Conservation (phyloP, 1,284 basidiomycete species). For the Gymnopus androsaceus region DNA sequence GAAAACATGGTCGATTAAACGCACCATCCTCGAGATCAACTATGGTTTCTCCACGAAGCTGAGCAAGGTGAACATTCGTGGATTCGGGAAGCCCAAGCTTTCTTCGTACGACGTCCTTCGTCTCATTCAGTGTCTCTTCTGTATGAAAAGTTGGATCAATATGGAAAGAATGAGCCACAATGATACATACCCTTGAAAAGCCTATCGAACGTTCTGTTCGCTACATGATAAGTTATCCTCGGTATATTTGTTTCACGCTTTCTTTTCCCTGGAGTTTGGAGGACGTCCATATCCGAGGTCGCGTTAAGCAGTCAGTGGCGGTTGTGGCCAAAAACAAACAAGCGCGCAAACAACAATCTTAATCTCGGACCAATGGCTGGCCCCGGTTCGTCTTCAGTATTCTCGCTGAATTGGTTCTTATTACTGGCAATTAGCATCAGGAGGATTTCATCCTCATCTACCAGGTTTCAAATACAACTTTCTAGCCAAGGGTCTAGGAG, state of each 20-base stretch:
- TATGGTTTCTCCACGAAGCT: conserved; percentile 51
- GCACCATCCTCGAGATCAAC: conserved; percentile 76
- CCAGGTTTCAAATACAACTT: conserved; percentile 77
- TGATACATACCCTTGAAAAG: conserved; percentile 60
- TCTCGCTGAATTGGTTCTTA: conserved; percentile 8
- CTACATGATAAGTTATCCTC: conserved; percentile 58
- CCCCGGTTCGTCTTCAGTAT: conserved; percentile 11
- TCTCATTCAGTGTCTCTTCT: conserved; percentile 63
- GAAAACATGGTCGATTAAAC: too few relatives aligned
- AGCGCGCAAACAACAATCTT: conserved; percentile 5
- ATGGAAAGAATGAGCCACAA: conserved; percentile 1
- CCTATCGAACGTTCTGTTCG: conserved; percentile 56
- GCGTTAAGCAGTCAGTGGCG: conserved; percentile 18
- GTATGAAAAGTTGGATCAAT: conserved; percentile 15
- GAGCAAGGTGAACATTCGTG: conserved; percentile 49
- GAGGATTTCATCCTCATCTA: conserved; percentile 79
- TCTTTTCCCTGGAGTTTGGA: conserved; percentile 38
- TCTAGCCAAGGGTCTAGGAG: conserved; percentile 83
- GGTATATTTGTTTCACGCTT: conserved; percentile 47
- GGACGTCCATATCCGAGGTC: conserved; percentile 19
- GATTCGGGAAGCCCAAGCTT: conserved; percentile 56
- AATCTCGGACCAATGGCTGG: conserved; percentile 18
- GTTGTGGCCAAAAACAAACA: neutral
- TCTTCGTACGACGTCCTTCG: conserved; percentile 54
- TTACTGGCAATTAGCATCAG: conserved; percentile 44